Base-by-base conservation (phyloP, 257 asterid genomes). In the Salvia rosmarinus region DNA sequence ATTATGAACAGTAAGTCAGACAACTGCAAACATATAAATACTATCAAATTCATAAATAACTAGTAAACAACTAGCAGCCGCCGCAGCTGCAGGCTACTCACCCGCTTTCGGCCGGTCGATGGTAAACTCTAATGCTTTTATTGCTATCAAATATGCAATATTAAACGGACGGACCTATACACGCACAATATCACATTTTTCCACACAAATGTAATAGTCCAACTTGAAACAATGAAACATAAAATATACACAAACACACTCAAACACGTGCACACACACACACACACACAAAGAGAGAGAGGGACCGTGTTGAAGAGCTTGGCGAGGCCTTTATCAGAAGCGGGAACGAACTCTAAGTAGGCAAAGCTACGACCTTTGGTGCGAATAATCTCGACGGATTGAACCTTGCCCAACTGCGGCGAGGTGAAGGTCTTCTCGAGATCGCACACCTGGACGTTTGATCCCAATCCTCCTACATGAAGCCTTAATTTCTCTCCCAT, bases 281-380 rank as follows among this genome's bases (percentile, higher is more conserved):
- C n/a, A n/a, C n/a, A n/a, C n/a, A n/a, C n/a, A n/a, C n/a, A n/a
- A n/a, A n/a, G 77, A 74, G 64, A 70, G 51, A 68, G 76, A 68
- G 37, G 72, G 52, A 94, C 97, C 89, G 81, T 82, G 96, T 92
- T 91, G 90, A 89, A 91, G 68, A 94, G 96, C 82, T 84, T 94
- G 71, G 92, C 75, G 35, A 89, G 87, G 60, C 96, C 95, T 75
- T 94, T 89, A n/a, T 91, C 96, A 56, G 97, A 94, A 50, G 79
- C 84, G 12, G 96, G n/a, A 63, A 81, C 4, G 68, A 89, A 91
- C 9, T 86, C 99, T 81, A 94, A 73, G 78, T 89, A 94, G 16
- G 89, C 97, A 65, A 94, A 87, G 79, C 96, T 86, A 40, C 99
- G 96, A 51, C 85, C 91, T 81, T 94, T 94, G 72, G 84, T 77